Conservation (phyloP, 108 stramenopile species). For the Mediolabrus comicus region DNA sequence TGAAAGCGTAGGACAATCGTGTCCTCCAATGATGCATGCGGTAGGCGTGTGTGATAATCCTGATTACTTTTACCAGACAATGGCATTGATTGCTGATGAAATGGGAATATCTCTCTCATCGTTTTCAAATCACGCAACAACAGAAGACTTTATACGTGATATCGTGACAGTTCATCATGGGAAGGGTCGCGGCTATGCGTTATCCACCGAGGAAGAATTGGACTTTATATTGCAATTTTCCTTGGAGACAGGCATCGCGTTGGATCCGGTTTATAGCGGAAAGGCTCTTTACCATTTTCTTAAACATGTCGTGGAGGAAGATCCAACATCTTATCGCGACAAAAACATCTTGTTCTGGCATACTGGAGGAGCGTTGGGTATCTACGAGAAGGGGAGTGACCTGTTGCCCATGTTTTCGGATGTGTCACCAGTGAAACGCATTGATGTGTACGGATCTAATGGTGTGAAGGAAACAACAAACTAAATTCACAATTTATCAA, state of each 20-base stretch:
- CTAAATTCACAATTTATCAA: background rate
- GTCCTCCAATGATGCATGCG: constrained; percentile 71
- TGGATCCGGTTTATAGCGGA: constrained; percentile 91
- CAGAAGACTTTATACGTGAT: constrained; percentile 58
- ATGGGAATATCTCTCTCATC: constrained; percentile 61
- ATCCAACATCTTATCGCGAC: constrained; percentile 46
- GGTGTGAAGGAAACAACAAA: background rate
- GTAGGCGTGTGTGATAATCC: constrained; percentile 90
- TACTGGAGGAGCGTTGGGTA: constrained; percentile 85
- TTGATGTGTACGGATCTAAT: constrained; percentile 53
- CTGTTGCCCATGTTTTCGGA: constrained; percentile 28
- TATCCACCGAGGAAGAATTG: constrained; percentile 73
- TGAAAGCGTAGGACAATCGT: constrained; percentile 20
- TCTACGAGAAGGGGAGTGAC: constrained; percentile 73
- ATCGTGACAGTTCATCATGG: constrained; percentile 70
- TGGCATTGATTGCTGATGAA: constrained; percentile 62
- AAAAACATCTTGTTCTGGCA: constrained; percentile 87
- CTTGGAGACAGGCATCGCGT: constrained; percentile 73
- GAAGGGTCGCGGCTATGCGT: constrained; percentile 81
- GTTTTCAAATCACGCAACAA: constrained; percentile 10
- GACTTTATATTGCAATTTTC: constrained; percentile 71
- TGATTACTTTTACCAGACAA: constrained; percentile 79
- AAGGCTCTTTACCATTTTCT: constrained; percentile 86
- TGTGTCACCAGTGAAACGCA: constrained; percentile 43
- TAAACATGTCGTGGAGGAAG: constrained; percentile 50